These are phyloP conservation scores for Saussurea involucrata DNA, from an alignment of 129 eudicot genomes.

Conservation along the genomic window DNA sequence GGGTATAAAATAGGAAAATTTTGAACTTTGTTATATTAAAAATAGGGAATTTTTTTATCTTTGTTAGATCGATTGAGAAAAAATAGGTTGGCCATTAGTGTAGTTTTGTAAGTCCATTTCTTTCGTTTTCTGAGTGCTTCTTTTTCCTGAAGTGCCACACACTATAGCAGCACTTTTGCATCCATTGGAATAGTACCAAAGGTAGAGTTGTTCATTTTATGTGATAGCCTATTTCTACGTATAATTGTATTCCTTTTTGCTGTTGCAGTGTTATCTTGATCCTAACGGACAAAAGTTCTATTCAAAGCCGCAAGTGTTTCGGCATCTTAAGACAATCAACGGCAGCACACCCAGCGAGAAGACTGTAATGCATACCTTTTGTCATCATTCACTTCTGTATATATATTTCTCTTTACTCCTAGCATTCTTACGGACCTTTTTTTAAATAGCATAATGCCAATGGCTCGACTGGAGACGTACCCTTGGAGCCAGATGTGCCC, in stretches of 20 bases:
- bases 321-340: constrained; percentile 28
- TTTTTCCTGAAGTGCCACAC: neutral
- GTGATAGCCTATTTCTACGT: neutral
- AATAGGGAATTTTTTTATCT: neutral
- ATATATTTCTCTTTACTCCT: neutral
- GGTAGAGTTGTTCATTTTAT: neutral
- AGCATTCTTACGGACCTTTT: neutral
- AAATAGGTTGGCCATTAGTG: neutral
- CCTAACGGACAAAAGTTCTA: constrained; percentile 44
- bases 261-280: constrained; percentile 44
- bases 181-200: neutral
- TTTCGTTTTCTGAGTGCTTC: neutral
- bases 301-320: constrained; percentile 47
- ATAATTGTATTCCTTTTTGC: neutral
- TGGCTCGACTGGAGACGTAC: constrained; percentile 16
- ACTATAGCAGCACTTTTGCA: neutral
- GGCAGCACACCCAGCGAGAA: constrained; percentile 9
- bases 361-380: constrained; percentile 19
- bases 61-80: too few species aligned
- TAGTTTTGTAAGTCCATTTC: neutral
- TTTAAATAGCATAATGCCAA: constrained; percentile 23
- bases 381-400: constrained; percentile 8
- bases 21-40: neutral
- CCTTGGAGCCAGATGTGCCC: constrained; percentile 22
- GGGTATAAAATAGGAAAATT: neutral